Evolutionary conservation across 2,329 filamentous ascomycete genomes (phyloP), one percentile per base, ranked within the genome.

Genomic region (Samsoniella hepiali): DNA sequence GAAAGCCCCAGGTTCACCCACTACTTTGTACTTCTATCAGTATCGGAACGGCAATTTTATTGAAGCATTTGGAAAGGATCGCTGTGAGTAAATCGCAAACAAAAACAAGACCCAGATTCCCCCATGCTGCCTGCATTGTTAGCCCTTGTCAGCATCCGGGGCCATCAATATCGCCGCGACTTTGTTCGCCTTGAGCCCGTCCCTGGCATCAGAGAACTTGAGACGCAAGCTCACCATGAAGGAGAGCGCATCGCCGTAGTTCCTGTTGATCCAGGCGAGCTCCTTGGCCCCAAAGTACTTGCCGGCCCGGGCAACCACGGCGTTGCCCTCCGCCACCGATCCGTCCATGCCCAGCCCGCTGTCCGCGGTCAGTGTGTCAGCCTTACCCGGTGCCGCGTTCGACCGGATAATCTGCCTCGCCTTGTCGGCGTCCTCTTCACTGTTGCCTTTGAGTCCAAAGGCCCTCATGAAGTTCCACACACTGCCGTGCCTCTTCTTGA

Each of bases 141-240:
- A 57, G 15, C 54, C 54, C 27, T n/a, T 32, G 29, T 57, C 54
- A 40, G 42, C n/a, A 29, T 44, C 31, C 5, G 55, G n/a, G 1
- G 55, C 40, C 58, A 61, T 61, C 27, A 61, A 27, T 17, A 61
- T 61, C 3, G 36, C 47, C 15, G 58, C 58, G 15, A 61, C 38
- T 17, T 17, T 45, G 47, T 54, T 61, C 9, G 58, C 58, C 38
- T 54, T 61, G 58, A 22, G 36, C 9, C 58, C 34, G 29, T 61
- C 58, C 5, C 17, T 9, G 15, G 58, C 17, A 3, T 27, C 36
- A 9, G 27, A 31, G 38, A 42, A 53, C 13, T 29, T 27, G 7
- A 61, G 49, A 4, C 58, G 47, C 38, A 61, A 38, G 15, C 38
- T 51, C 36, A 36, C 49, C 58, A 61, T 61, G 11, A 61, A 61